Evolutionary conservation across 2,329 filamentous ascomycete species (phyloP), one percentile per base, ranked within the genome.

Genomic region (Cryphonectria radicalis): DNA sequence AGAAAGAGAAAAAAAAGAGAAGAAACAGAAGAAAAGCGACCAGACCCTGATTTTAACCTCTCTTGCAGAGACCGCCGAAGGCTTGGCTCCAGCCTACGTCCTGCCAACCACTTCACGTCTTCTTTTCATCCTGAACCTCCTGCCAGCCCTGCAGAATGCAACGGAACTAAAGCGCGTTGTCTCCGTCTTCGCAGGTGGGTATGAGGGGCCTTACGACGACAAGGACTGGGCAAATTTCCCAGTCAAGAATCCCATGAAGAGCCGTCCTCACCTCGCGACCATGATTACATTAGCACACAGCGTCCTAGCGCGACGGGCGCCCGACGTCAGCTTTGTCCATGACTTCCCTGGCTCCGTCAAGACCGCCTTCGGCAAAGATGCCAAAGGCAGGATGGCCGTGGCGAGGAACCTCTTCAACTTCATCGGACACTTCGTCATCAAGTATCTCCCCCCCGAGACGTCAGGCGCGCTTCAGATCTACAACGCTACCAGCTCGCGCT

Each of bases 41-140:
- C 10, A n/a, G 19, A n/a, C 5, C 46, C 32, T n/a, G 10, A 17
- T 28, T 28, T 35, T 60, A 19, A 60, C 35, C 7, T 63, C 5
- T 14, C 22, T 11, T 25, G 7, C 28, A 65, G 63, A 37, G 25
- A 65, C 63, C 28, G 17, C 88, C 0, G 67, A 79, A 0, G 90
- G 22, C 81, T 82, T 28, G 87, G 86, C 78, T 90, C 91, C 78
- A 82, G 86, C 5, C 89, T 65, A 65, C 13, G 63, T 65, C 2
- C 43, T 65, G 2, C 43, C 63, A 28, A 19, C 37, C 40, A 65
- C 63, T 3, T 65, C 63, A 13, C 63, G 89, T 28, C 83, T 86
- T 73, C 87, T 87, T 55, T 87, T 90, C 75, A 82, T 86, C 17
- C 70, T 82, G 62, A 88, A 89, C 68, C 83, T 92, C 0, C 84